A percentile compares a stretch with the other conserved stretches of the same genome.
phyloP scores from a whole-genome alignment of 2,329 filamentous ascomycete genomes.

The Talaromyces sp. region DNA sequence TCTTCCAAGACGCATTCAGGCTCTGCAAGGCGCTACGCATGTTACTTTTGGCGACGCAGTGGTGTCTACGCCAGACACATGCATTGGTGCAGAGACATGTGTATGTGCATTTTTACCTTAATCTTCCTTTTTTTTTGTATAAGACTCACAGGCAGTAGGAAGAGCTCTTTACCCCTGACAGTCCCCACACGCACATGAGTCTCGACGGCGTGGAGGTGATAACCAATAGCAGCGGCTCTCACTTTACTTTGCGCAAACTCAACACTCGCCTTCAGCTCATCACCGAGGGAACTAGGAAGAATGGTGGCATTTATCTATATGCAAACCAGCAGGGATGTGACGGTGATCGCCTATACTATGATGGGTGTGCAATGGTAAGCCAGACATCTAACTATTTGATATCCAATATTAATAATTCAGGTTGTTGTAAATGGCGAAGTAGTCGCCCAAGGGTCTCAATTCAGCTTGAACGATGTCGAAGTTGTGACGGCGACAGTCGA shows the following conservation, averaged over 20 bases:
- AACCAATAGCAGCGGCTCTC: conserved; percentile 53
- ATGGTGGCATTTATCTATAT: conserved; percentile 40
- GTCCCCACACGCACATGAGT: conserved; percentile 52
- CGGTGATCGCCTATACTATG: conserved; percentile 55
- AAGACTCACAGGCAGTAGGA: conserved; percentile 54
- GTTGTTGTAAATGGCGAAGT: conserved; percentile 54
- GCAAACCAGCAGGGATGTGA: conserved; percentile 46
- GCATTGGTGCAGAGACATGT: conserved; percentile 38
- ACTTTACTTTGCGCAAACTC: conserved; percentile 59
- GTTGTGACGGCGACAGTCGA: conserved; percentile 60
- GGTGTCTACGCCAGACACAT: conserved; percentile 56
- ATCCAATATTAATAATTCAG: conserved; percentile 9
- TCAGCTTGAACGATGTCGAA: conserved; percentile 50
- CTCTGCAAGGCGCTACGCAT: conserved; percentile 49
- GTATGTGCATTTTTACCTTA: neutral
- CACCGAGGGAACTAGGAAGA: conserved; percentile 51
- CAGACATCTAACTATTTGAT: conserved; percentile 42
- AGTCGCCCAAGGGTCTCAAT: conserved; percentile 24
- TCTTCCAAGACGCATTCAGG: conserved; percentile 53
- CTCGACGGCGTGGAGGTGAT: conserved; percentile 67
- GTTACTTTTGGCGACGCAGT: conserved; percentile 64
- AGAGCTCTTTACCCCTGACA: conserved; percentile 55
- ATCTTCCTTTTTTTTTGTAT: neutral
- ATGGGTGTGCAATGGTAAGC: conserved; percentile 56
- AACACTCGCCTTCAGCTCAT: conserved; percentile 59